Evolutionary conservation across 345 rosid genomes (phyloP).

Genomic region (Gossypium longicalyx): DNA sequence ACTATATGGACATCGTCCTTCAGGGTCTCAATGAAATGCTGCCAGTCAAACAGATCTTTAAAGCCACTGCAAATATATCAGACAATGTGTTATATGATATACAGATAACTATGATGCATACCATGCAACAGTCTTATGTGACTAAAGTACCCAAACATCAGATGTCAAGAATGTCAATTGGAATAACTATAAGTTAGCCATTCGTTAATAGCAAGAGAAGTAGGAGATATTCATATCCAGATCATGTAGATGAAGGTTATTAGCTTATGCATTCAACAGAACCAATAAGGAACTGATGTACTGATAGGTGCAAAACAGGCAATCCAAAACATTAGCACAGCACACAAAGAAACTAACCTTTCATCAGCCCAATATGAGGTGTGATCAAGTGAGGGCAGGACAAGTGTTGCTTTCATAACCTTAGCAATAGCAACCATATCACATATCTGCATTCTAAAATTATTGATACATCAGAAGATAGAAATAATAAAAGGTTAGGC

Average conservation of each 20-base stretch:
- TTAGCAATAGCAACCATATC: conserved; percentile 96
- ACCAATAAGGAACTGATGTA: background rate
- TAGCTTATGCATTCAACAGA: background rate
- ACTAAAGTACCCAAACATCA: background rate
- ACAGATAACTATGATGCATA: background rate
- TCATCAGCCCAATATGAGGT: conserved; percentile 93
- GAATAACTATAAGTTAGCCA: background rate
- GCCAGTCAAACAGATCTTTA: conserved; percentile 94
- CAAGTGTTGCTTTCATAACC: conserved; percentile 83
- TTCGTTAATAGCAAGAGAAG: background rate
- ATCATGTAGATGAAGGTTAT: conserved; percentile 1
- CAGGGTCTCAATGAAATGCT: conserved; percentile 70
- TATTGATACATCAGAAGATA: conserved; percentile 39
- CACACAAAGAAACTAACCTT: conserved; percentile 37
- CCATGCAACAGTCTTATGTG: background rate
- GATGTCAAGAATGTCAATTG: background rate
- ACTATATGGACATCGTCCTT: conserved; percentile 81
- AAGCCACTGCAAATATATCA: conserved; percentile 57
- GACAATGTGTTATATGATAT: background rate
- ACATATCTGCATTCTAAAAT: conserved; percentile 85
- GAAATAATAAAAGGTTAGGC: background rate
- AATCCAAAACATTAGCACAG: background rate
- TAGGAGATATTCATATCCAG: background rate
- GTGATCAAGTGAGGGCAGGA: conserved; percentile 91
- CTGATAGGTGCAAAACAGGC: background rate